A percentile compares a stretch with the other conserved stretches of the same genome.
These are phyloP conservation scores for Botrytis galanthina DNA, from an alignment of 2,329 filamentous ascomycete species.

Conservation along the genomic window DNA sequence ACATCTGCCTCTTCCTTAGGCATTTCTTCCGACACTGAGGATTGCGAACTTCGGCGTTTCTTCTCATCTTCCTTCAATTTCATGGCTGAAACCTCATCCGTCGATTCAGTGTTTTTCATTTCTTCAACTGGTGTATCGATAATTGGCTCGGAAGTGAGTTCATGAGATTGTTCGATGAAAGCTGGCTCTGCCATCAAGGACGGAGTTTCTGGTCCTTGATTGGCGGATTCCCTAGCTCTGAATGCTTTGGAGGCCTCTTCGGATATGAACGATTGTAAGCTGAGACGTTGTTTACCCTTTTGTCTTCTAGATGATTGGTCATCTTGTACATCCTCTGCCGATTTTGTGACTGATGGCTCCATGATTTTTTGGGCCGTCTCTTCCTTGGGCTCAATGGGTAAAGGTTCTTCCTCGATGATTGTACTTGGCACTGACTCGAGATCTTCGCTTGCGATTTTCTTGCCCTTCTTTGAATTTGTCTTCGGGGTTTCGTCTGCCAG, in stretches of 20 bases:
- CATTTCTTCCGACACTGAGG: not conserved
- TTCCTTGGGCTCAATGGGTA: conserved; percentile 3
- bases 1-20: not conserved
- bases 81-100: not conserved
- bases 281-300: conserved; percentile 2
- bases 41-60: conserved; percentile 21
- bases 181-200: not conserved
- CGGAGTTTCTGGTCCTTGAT: not conserved
- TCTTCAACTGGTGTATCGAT: not conserved
- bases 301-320: not conserved
- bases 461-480: conserved; percentile 42
- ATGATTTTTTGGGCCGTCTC: not conserved
- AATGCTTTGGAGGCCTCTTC: conserved; percentile 11
- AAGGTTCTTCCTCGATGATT: not conserved
- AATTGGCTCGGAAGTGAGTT: not conserved
- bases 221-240: not conserved
- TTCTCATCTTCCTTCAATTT: conserved; percentile 34
- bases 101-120: no score
- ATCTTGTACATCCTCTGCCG: not conserved
- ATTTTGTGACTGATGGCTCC: not conserved
- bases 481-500: conserved; percentile 41
- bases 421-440: not conserved
- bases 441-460: conserved; percentile 2
- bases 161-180: not conserved
- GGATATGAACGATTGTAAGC: conserved; percentile 10